These are phyloP conservation scores for Bryoglossum gracile DNA, from an alignment of 495 filamentous ascomycete genomes.

Conservation along the genomic window DNA sequence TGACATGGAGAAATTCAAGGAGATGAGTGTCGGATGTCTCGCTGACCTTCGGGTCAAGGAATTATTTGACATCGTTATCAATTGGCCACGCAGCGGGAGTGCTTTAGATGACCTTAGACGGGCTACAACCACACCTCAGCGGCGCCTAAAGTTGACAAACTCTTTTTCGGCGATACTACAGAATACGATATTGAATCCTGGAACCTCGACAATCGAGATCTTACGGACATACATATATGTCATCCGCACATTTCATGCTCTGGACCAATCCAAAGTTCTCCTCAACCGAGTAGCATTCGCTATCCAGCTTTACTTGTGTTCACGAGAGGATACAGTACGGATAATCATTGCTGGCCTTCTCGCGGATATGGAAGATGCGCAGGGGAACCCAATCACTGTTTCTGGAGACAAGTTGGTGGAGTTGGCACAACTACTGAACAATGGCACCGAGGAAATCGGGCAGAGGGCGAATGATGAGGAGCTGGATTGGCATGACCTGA, in stretches of 20 bases:
- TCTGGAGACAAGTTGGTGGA: slow-evolving; percentile 50
- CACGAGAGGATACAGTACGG: slow-evolving; percentile 87
- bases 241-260: slow-evolving; percentile 79
- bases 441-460: slow-evolving; percentile 45
- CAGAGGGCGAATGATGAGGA: slow-evolving; percentile 51
- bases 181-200: slow-evolving; percentile 75
- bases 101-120: slow-evolving; percentile 69
- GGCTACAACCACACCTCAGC: slow-evolving; percentile 45
- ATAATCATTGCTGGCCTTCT: slow-evolving; percentile 83
- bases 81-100: slow-evolving; percentile 75
- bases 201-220: slow-evolving; percentile 82
- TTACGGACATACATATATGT: slow-evolving; percentile 85
- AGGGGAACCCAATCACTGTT: slow-evolving; percentile 31
- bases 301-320: slow-evolving; percentile 79
- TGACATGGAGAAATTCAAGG: slow-evolving; percentile 72
- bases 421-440: slow-evolving; percentile 65
- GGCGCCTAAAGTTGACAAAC: slow-evolving; percentile 56
- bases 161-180: slow-evolving; percentile 62
- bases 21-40: slow-evolving; percentile 70
- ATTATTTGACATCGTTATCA: slow-evolving; percentile 80
- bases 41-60: slow-evolving; percentile 72
- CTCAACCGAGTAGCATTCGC: slow-evolving; percentile 77
- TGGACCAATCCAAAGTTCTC: slow-evolving; percentile 88
- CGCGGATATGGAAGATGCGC: slow-evolving; percentile 51
- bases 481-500: slow-evolving; percentile 81